Evolutionary conservation across 1,139 yeast genomes (phyloP).

Genomic region (Yamadazyma songkhlaensis): DNA sequence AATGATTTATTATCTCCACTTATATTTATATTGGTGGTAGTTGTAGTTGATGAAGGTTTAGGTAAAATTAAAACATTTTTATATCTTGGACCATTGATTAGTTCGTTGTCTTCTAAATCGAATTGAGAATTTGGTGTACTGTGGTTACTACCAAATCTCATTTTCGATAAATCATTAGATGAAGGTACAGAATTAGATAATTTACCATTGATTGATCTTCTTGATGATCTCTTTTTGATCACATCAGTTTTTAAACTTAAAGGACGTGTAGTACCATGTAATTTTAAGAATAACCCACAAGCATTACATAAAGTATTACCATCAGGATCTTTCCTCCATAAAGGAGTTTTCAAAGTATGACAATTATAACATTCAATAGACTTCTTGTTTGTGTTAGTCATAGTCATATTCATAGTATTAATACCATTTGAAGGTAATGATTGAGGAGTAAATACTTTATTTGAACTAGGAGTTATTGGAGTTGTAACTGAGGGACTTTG

Average conservation of each 20-base stretch:
- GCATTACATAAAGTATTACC: slow-evolving; percentile 59
- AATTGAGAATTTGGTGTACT: slow-evolving; percentile 10
- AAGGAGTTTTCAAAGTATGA: slow-evolving; percentile 55
- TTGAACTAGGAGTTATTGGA: slow-evolving; percentile 3
- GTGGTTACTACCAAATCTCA: slow-evolving; percentile 6
- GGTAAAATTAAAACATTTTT: slow-evolving; percentile 45
- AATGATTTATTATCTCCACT: slow-evolving; percentile 17
- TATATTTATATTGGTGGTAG: slow-evolving; percentile 5
- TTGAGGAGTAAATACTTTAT: background rate
- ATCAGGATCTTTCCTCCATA: slow-evolving; percentile 57
- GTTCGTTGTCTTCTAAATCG: slow-evolving; percentile 10
- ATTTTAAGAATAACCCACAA: slow-evolving; percentile 54
- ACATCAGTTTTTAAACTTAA: slow-evolving; percentile 81
- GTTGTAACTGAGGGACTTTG: slow-evolving; percentile 2
- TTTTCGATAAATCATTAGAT: slow-evolving; percentile 7
- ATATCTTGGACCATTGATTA: slow-evolving; percentile 17
- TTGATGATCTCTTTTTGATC: slow-evolving; percentile 65
- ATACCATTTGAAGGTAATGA: background rate
- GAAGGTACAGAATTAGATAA: slow-evolving; percentile 14
- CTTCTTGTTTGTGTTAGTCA: slow-evolving; percentile 1
- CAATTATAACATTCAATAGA: slow-evolving; percentile 46
- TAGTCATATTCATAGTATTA: background rate
- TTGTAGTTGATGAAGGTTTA: slow-evolving; percentile 24
- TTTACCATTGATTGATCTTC: slow-evolving; percentile 11
- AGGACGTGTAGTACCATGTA: slow-evolving; percentile 59